These are phyloP conservation scores for Ambispora gerdemannii DNA, from an alignment of 192 early-diverging fungal species.

Conservation along the genomic window DNA sequence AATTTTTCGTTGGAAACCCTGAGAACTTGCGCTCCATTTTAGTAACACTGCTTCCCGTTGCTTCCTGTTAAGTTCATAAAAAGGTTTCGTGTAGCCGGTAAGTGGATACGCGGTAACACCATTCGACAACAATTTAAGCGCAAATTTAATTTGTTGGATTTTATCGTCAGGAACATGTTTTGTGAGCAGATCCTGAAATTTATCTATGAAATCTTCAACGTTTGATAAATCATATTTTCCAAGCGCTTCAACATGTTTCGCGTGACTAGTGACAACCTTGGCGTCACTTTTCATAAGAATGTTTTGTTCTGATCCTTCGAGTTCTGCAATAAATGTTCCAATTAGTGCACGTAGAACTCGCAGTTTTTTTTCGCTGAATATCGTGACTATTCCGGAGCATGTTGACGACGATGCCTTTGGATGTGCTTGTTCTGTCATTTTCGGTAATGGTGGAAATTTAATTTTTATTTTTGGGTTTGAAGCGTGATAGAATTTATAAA, in stretches of 20 bases:
- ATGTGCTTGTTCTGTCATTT: too few relatives aligned
- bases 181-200: constrained; percentile 11
- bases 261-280: neutral
- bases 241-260: neutral
- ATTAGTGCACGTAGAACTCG: constrained; percentile 1
- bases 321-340: constrained; percentile 5
- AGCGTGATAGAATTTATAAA: too few relatives aligned
- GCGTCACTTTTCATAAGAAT: neutral
- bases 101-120: constrained; percentile 34
- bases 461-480: too few relatives aligned
- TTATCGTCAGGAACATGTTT: constrained; percentile 24
- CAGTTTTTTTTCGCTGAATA: constrained; percentile 4
- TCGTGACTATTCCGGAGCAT: too few relatives aligned
- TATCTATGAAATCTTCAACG: neutral
- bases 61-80: constrained; percentile 31
- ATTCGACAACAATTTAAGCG: constrained; percentile 37
- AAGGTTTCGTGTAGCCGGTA: constrained; percentile 32
- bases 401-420: too few relatives aligned
- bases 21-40: constrained; percentile 27
- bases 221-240: constrained; percentile 23
- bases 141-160: constrained; percentile 4
- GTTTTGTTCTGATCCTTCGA: constrained; percentile 2
- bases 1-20: constrained; percentile 34
- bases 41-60: constrained; percentile 37
- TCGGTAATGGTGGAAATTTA: too few relatives aligned